phyloP scores from a whole-genome alignment of 2,329 filamentous ascomycete genomes.

The Rosellinia necatrix region DNA sequence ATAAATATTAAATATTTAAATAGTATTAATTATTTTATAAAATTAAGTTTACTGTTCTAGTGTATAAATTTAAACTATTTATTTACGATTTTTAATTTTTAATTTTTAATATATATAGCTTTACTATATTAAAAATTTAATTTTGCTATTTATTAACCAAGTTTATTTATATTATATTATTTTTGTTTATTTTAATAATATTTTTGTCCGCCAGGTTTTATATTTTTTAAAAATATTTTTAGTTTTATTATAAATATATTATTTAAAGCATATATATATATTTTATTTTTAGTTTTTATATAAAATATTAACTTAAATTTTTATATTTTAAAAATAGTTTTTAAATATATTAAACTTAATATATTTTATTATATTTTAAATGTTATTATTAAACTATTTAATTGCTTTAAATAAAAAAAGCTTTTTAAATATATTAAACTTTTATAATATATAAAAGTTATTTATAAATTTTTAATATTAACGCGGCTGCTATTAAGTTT shows the following conservation, averaged over 20 bases:
- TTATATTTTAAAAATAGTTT: background rate
- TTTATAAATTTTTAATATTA: background rate
- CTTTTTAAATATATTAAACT: background rate
- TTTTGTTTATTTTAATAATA: background rate
- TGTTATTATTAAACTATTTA: background rate
- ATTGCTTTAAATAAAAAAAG: background rate
- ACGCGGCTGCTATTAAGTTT: background rate
- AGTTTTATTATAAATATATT: background rate
- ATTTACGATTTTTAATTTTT: background rate
- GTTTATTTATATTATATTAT: background rate
- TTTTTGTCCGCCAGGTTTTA: background rate
- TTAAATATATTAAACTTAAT: background rate
- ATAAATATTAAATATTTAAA: conserved; percentile 2
- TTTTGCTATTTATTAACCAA: background rate
- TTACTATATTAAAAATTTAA: background rate
- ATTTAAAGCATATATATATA: background rate
- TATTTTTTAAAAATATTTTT: background rate
- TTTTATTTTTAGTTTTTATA: background rate
- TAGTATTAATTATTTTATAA: background rate
- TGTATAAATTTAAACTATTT: background rate
- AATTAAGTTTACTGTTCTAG: background rate
- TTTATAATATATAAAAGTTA: background rate
- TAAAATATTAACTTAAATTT: background rate
- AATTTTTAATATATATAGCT: background rate
- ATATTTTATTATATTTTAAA: background rate